Evolutionary conservation across 495 filamentous ascomycete genomes (phyloP), one percentile per base, ranked within the genome.

Genomic region (Aspergillus panamensis): DNA sequence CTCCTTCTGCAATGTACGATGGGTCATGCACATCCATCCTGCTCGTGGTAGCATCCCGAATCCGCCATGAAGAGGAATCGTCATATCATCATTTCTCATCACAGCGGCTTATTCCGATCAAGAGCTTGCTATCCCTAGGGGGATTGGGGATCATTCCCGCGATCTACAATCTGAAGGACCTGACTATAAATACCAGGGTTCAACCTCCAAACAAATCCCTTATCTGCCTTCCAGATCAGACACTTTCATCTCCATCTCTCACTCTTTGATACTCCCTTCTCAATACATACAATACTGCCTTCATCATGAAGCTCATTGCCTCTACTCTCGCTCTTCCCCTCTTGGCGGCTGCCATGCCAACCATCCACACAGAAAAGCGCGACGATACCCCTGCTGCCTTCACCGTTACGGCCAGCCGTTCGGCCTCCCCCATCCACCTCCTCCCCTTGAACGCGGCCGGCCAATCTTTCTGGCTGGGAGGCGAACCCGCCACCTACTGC

Each of bases 391-490:
- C 60, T 55, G 61, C 66, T 3, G 49, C 63, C 35, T 75, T 75
- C 62, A 53, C 60, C 40, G 68, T 75, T 33, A 73, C 75, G 68
- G 60, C 76, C 55, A 40, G 60, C 40, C 74, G 71, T 55, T 78
- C 75, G 4, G 74, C 55, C 40, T 76, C 72, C 1, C 73, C 74
- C 16, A 71, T 79, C 65, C 75, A 79, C 62, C 67, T 69, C 58
- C 47, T 65, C 7, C 55, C 66, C 51, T 55, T 79, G 59, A 78
- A 72, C 53, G 75, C 75, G 17, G 63, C 63, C 8, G 69, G 70
- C n/a, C 61, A 69, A 35, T 64, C 64, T 37, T 76, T 79, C 71
- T 79, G 60, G 52, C 66, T 79, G 1, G 74, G 74, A 31, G 73
- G 69, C 8, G n/a, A 64, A 3, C 69, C 77, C 6, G 54, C 69